Percentiles rank a stretch among this genome's conserved stretches.
phyloP scores from a whole-genome alignment of 495 filamentous ascomycete species.

The Letharia columbiana region DNA sequence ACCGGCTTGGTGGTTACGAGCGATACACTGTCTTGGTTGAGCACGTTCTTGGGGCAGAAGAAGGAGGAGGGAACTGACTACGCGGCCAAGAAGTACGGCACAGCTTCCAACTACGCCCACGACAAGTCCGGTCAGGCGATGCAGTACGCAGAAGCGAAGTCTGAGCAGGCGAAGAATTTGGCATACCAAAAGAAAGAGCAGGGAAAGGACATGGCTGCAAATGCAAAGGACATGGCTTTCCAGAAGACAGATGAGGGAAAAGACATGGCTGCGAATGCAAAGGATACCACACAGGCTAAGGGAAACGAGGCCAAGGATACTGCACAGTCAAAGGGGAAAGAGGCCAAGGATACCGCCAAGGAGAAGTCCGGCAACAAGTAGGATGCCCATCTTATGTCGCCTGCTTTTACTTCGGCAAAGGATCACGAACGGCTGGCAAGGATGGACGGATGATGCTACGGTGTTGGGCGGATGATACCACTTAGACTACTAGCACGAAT shows the following conservation, averaged over 20 bases:
- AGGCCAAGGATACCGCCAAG: conserved; percentile 16
- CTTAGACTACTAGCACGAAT: background rate
- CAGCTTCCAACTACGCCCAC: conserved; percentile 16
- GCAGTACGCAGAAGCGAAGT: conserved; percentile 17
- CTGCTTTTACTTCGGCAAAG: background rate
- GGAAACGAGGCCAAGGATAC: conserved; percentile 10
- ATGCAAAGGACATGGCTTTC: conserved; percentile 6
- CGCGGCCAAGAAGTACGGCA: conserved; percentile 44
- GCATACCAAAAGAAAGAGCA: conserved; percentile 48
- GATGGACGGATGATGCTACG: background rate
- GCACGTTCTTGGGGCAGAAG: conserved; percentile 46
- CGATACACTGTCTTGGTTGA: conserved; percentile 54
- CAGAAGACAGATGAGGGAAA: conserved; percentile 8
- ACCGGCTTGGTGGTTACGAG: conserved; percentile 63
- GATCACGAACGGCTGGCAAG: background rate
- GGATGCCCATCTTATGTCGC: background rate
- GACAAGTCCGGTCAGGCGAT: conserved; percentile 12
- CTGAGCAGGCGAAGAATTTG: conserved; percentile 19
- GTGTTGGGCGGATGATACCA: conserved; percentile 5
- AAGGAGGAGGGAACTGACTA: conserved; percentile 54
- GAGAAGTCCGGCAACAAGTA: conserved; percentile 14
- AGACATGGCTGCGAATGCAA: conserved; percentile 10
- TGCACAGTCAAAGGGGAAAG: background rate
- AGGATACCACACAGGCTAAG: conserved; percentile 11
- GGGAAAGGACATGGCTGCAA: conserved; percentile 15